Evolutionary conservation across 2,329 filamentous ascomycete species (phyloP).

Genomic region (Ceratocystiopsis brevicomis): DNA sequence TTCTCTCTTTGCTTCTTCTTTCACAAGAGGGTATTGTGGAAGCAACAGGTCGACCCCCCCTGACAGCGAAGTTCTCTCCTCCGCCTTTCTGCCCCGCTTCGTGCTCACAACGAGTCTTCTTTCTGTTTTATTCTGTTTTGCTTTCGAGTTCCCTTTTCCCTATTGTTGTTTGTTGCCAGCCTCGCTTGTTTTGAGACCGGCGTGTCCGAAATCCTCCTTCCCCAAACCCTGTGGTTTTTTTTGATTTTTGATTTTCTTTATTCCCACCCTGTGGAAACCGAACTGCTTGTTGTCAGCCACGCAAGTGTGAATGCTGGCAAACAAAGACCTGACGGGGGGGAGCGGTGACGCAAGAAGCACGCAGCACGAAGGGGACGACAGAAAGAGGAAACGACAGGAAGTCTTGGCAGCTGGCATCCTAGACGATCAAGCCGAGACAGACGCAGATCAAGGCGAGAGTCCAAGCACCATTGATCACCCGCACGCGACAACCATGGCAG

Average conservation of each 20-base stretch:
- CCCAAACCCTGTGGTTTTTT: no score
- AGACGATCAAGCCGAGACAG: neutral
- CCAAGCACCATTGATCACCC: neutral
- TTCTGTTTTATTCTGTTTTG: no score
- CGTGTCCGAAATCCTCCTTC: no score
- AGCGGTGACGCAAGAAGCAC: slow-evolving; percentile 2
- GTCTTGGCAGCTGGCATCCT: no score
- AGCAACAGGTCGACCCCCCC: slow-evolving; percentile 3
- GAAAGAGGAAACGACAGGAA: slow-evolving; percentile 6
- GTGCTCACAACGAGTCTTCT: no score
- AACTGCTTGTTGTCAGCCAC: no score
- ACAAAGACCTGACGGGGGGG: slow-evolving; percentile 2
- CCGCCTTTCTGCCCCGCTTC: no score
- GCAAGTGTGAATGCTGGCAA: slow-evolving; percentile 4
- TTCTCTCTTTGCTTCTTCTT: neutral
- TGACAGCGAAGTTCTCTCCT: neutral
- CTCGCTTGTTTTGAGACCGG: no score
- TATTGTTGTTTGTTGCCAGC: no score
- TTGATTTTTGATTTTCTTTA: neutral
- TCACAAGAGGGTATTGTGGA: no score
- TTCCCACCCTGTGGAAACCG: neutral
- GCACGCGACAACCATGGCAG: neutral
- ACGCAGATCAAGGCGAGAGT: neutral
- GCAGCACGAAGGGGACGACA: slow-evolving; percentile 4
- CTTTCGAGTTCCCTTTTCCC: no score